Conservation (phyloP, 768 basidiomycete genomes). For the Tephrocybe sp. region DNA sequence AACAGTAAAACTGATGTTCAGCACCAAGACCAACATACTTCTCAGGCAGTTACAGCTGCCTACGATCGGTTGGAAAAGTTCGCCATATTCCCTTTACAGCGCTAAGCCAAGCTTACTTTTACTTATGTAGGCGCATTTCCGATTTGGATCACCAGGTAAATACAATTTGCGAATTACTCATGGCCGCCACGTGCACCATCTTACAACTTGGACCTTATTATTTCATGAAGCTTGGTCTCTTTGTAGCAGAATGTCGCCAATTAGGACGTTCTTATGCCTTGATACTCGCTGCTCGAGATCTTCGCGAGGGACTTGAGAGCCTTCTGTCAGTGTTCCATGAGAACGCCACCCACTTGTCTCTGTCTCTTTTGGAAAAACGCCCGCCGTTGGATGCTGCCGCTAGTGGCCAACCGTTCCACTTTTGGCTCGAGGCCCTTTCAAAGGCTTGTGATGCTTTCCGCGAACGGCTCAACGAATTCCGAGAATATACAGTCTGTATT, state of each 20-base stretch:
- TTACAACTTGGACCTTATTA: no score
- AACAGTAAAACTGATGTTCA: no score
- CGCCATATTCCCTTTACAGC: neutral
- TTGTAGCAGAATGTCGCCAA: slow-evolving; percentile 13
- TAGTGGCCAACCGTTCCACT: slow-evolving; percentile 3
- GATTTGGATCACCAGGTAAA: no score
- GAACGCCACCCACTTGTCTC: slow-evolving; percentile 9
- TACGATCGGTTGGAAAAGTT: neutral
- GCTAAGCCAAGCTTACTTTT: no score
- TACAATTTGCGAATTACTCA: no score
- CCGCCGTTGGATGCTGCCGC: neutral
- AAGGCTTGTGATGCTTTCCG: slow-evolving; percentile 10
- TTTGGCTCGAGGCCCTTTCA: slow-evolving; percentile 11
- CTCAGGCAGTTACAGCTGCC: neutral
- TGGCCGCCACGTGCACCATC: no score
- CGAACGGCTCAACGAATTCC: slow-evolving; percentile 17
- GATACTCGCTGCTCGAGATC: slow-evolving; percentile 14
- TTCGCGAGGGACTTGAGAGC: slow-evolving; percentile 13
- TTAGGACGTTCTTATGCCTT: slow-evolving; percentile 20
- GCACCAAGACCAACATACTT: neutral
- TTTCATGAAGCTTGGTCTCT: slow-evolving; percentile 12
- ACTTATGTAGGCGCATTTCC: no score
- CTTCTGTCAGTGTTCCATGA: slow-evolving; percentile 12
- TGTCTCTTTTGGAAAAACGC: neutral
- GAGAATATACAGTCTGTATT: slow-evolving; percentile 19